phyloP scores from a whole-genome alignment of 2,329 filamentous ascomycete species.

The Zasmidium angulare region DNA sequence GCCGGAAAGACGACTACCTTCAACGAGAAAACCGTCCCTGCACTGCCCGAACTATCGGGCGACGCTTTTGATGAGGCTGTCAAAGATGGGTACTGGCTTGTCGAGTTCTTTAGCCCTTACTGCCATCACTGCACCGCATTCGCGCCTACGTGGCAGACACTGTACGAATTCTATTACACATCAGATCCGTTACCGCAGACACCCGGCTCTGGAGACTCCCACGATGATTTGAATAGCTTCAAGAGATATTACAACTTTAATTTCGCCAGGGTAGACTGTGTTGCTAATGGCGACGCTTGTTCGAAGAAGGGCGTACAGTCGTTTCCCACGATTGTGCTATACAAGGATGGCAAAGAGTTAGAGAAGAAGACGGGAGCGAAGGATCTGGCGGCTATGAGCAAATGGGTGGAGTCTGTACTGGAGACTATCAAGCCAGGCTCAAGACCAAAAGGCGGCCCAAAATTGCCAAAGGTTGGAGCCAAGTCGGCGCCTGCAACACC shows the following conservation, averaged over 20 bases:
- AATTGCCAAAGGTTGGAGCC: conserved; percentile 71
- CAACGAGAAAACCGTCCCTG: conserved; percentile 66
- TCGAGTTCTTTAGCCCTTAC: conserved; percentile 53
- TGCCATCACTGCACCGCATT: conserved; percentile 73
- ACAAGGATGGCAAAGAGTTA: conserved; percentile 70
- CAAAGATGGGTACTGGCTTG: conserved; percentile 66
- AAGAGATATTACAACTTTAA: conserved; percentile 83
- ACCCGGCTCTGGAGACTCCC: conserved; percentile 43
- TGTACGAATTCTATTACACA: conserved; percentile 95
- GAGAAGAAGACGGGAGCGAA: conserved; percentile 67
- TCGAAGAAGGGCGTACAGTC: conserved; percentile 62
- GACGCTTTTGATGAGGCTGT: conserved; percentile 59
- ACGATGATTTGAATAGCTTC: conserved; percentile 64
- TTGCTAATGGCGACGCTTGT: conserved; percentile 79
- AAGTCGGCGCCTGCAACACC: conserved; percentile 35
- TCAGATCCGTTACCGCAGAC: conserved; percentile 66
- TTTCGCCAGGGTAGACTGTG: conserved; percentile 83
- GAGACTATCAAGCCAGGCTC: conserved; percentile 79
- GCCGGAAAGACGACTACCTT: conserved; percentile 53
- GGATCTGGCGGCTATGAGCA: conserved; percentile 64
- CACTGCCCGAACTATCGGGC: conserved; percentile 60
- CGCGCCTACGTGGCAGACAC: conserved; percentile 83
- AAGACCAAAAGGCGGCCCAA: conserved; percentile 64
- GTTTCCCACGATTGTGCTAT: conserved; percentile 78
- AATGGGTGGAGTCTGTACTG: conserved; percentile 72